phyloP scores from a whole-genome alignment of 148 eudicot species.

The Tetragonia tetragonoides region DNA sequence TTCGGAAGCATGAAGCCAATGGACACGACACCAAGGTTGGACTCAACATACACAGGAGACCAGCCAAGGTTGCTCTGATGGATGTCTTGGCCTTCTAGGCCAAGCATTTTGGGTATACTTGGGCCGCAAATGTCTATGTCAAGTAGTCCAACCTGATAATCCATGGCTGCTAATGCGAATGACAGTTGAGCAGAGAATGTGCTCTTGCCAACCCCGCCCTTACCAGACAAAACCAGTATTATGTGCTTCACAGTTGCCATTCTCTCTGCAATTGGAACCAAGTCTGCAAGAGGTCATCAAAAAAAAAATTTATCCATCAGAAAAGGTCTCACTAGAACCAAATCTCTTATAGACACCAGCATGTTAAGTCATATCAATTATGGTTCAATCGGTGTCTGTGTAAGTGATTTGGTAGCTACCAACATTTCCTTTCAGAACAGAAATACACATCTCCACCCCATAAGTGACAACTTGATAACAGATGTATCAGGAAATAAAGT shows the following conservation, averaged over 20 bases:
- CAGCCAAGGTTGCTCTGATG: conserved; percentile 95
- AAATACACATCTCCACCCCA: too few relatives aligned
- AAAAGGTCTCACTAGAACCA: neutral
- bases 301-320: neutral
- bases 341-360: too few relatives aligned
- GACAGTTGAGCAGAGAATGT: conserved; percentile 94
- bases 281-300: conserved; percentile 43
- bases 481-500: too few relatives aligned
- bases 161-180: conserved; percentile 75
- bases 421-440: too few relatives aligned
- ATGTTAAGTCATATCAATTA: too few relatives aligned
- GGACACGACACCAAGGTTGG: conserved; percentile 96
- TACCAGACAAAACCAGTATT: conserved; percentile 82
- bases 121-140: conserved; percentile 93
- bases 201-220: conserved; percentile 96
- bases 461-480: too few relatives aligned
- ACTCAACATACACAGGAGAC: conserved; percentile 91
- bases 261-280: conserved; percentile 73
- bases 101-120: conserved; percentile 95
- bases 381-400: too few relatives aligned
- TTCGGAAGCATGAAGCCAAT: conserved; percentile 93
- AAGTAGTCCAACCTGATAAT: conserved; percentile 79
- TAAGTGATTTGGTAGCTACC: neutral
- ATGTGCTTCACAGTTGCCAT: conserved; percentile 97
- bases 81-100: conserved; percentile 93